Base-by-base conservation (phyloP, 1,284 basidiomycete genomes). In the Chalciporus sp. region DNA sequence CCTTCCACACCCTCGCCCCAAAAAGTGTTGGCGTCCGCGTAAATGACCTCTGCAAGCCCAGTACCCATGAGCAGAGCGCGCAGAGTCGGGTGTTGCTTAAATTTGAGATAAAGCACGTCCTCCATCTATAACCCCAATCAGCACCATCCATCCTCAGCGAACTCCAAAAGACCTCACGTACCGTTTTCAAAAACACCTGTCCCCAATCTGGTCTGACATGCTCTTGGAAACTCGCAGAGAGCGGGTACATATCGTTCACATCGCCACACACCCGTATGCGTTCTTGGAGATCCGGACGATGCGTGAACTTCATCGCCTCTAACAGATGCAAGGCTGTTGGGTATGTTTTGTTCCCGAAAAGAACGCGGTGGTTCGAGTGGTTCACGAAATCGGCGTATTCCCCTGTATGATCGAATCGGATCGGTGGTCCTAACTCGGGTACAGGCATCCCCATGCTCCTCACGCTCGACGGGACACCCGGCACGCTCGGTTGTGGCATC, bases 291-390 rank as follows among this genome's bases (percentile, higher is more conserved):
- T 81, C 78, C 0, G 78, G 76, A 7, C 72, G 69, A 31, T 72
- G 65, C 0, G 72, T 72, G 63, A 84, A 90, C 64, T 86, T 86
- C 58, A 86, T 71, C 9, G 86, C 86, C 68, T 90, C 86, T 41
- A 82, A 76, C 14, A 90, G 72, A 61, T 90, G 88, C 56, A 81
- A 67, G 3, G 84, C 87, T 3, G 81, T 85, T 7, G 85, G 84
- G 57, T 84, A 90, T 41, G 71, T 68, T 48, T 74, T 73, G 31
- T 78, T 74, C 42, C 73, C 63, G 63, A 81, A 83, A 46, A 81
- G 58, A 19, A 90, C 77, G 2, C 71, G 71, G 59, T 86, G 79
- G 9, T 72, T 74, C 4, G 86, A 86, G 55, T 82, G 77, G 61
- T 83, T 85, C 62, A 85, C 70, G 64, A 88, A 81, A 9, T 74